Base-by-base conservation (phyloP, 2,329 filamentous ascomycete genomes). In the Rhynchosporium agropyri region DNA sequence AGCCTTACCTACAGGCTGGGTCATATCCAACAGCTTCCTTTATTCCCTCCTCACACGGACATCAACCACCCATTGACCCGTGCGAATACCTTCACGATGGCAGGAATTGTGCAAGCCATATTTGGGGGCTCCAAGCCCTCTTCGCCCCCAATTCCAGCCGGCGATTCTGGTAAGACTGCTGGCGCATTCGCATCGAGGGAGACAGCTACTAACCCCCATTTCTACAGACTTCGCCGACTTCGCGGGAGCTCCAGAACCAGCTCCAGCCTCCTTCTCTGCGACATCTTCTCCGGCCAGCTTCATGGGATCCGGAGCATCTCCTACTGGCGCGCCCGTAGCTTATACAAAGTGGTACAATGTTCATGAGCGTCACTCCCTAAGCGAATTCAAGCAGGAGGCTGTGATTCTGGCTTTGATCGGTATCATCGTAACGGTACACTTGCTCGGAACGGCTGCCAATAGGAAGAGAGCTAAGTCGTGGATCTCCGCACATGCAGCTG, bases 341-440 rank as follows among this genome's bases (percentile, higher is more conserved):
- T 97, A 89, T 77, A 97, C 92, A 58, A 92, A 91, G 81, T 99
- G 95, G 95, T 99, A 98, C 80, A 92, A 92, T 62, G 82, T 98
- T 65, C 95, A 96, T 84, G 93, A 98, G 84, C 92, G 95, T 73
- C 88, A 93, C 73, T 87, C 87, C 31, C 80, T 89, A 64, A 83
- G 83, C 73, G 95, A 99, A 76, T 99, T 99, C 83, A 87, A 87
- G 78, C 84, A 89, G 72, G 95, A 99, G 80, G 89, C 90, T 64
- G 79, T 92, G 75, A 90, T 99, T 72, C 79, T 97, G 64, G 84
- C 85, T 40, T 81, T 92, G 73, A 85, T 97, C 70, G 74, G 88
- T 60, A 68, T 96, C 59, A 84, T 97, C 68, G 81, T 97, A 68
- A 75, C 88, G 48, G 79, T 96, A 67, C 93, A 98, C 76, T 78